Evolutionary conservation across 306 rosid species (phyloP), one percentile per base, ranked within the genome.

Genomic region (Cucumis hystrix): DNA sequence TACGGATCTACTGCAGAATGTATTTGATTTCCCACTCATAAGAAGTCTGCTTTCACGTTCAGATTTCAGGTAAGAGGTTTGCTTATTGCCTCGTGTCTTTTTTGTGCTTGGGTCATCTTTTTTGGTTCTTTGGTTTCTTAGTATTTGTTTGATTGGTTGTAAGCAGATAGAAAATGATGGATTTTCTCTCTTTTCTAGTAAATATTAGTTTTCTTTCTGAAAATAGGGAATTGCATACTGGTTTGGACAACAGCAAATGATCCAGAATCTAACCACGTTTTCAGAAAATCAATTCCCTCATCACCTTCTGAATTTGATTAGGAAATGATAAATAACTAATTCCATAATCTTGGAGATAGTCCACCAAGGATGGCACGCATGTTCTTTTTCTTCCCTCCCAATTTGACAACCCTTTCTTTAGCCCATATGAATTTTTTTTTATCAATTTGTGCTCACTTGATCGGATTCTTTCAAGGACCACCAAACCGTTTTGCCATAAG

Each of bases 1-100:
- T 79, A 23, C 58, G 64, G 63, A 52, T 86, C 80, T 80, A 51
- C 69, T 87, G 93, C 90, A 96, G 99, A 78, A 79, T 81, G 98
- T 91, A 71, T 96, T 96, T 80, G 98, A 92, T 80, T 92, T 96
- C 78, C 83, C 85, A 85, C 96, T 95, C 82, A 91, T 95, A 84
- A 86, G 60, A 80, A 82, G 85, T 83, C 93, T 92, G 82, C 83
- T 95, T 47, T 85, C 97, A 76, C 86, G 87, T 79, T 83, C 93
- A 49, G 88, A 96, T 84, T 92, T 84, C 82, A 92, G 99, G 99
- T 92, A 83, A 49, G 72, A 59, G 78, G 77, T 60, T 60, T 17
- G 62, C 18, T 52, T 73, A 3, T 17, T 71, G 76, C 60, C 60
- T 65, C 40, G 5, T 4, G 25, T 40, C 6, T 10, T 8, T 9